Evolutionary conservation across 495 filamentous ascomycete species (phyloP), one percentile per base, ranked within the genome.

Genomic region (Podospora sp.): DNA sequence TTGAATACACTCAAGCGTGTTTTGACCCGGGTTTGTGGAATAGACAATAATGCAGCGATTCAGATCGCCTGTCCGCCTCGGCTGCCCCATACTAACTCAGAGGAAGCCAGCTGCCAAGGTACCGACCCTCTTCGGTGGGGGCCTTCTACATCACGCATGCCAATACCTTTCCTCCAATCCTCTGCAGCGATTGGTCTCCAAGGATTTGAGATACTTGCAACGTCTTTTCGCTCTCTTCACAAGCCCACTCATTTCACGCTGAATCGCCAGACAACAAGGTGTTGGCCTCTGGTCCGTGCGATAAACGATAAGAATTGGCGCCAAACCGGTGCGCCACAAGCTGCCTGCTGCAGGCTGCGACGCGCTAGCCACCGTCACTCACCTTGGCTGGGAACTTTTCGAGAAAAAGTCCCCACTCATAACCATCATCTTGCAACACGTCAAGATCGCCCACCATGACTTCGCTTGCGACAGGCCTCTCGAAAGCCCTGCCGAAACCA

Each of bases 401-500:
- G 12, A 24, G 11, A 59, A 20, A 25, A 60, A 29, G 70, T 69
- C 68, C 65, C 67, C 71, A 70, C 67, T 60, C 40, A 22, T 22
- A 51, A 61, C 67, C 57, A 65, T 66, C 69, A 58, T 33, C 24
- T 14, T 59, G 29, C 58, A 61, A 61, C 35, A 61, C 49, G 46
- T 59, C 46, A 49, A 46, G 40, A 65, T 67, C 65, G 26, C 67
- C 57, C n/a, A 73, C 53, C 65, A 93, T 93, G 90, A 78, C 88
- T 61, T 90, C 86, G 51, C 84, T 94, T 74, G 87, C 90, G 60
- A 85, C 89, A 22, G 90, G 92, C 33, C 88, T 99, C 33, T 86
- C 93, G 26, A 89, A 89, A 75, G 87, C 90, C 52, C 85, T 99
- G 16, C 95, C 95, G 0, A 94, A 93, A 67, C 96, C 95, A 18